Base-by-base conservation (phyloP, 805 yeast genomes). In the Millerozyma acaciae region DNA sequence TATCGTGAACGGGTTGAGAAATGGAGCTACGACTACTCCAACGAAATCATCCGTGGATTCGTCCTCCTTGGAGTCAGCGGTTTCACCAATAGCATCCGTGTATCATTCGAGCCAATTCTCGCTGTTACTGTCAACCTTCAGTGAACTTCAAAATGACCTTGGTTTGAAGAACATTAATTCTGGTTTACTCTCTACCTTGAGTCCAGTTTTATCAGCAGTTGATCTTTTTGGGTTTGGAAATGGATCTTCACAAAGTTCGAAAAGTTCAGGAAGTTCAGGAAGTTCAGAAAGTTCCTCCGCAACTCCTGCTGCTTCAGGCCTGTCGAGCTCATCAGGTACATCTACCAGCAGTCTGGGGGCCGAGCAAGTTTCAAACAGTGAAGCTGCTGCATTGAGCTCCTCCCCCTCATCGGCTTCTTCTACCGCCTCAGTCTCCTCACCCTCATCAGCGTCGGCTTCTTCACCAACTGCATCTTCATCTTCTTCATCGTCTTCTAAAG, bases 1-100 rank as follows among this genome's bases (percentile, higher is more conserved):
- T 9, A 37, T 47, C 19, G 18, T 47, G 32, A 33, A 41, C 24
- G 51, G 50, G 6, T 43, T 47, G 21, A 45, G 32, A 30, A 35
- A 22, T 12, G 45, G 45, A 15, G 35, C 33, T 4, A 10, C 47
- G 7, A 34, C 49, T 14, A 24, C 39, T 9, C 41, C 43, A 18
- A 7, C 37, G 5, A 24, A 30, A n/a, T 32, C 28, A 24, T 10
- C 43, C 16, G 35, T 38, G 14, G 31, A 43, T 21, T 33, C 37
- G 15, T 23, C 20, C 12, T 13, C 34, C 8, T 45, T 47, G 33
- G 32, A 35, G 12, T 29, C 42, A 2, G 40, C 33, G 28, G 29
- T 40, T 8, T 22, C 29, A n/a, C 26, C 30, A 15, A 31, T 43
- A 16, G 44, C 43, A 9, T 16, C 17, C 9, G 32, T 31, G 18